Percentiles rank a stretch among this genome's conserved stretches.
phyloP scores from a whole-genome alignment of 2,329 filamentous ascomycete genomes.

The Diaporthe australafricana region DNA sequence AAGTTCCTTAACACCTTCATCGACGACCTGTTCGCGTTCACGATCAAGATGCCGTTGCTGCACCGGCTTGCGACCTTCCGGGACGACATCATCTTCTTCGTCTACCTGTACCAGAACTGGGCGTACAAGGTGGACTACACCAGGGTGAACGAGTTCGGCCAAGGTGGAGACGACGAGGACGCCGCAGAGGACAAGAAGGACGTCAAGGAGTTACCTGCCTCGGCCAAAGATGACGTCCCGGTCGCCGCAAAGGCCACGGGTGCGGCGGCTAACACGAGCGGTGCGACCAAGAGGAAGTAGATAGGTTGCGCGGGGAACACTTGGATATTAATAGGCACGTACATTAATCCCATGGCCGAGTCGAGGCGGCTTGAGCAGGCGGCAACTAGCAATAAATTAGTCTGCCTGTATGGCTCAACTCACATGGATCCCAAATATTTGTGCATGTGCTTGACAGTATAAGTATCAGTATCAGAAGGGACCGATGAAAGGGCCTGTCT shows the following conservation, averaged over 20 bases:
- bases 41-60: conserved; percentile 98
- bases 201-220: conserved; percentile 51
- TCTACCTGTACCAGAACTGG: conserved; percentile 95
- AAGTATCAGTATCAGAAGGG: no score
- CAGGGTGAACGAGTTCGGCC: conserved; percentile 96
- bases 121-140: conserved; percentile 92
- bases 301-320: conserved; percentile 6
- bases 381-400: conserved; percentile 15
- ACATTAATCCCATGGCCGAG: conserved; percentile 8
- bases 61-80: conserved; percentile 92
- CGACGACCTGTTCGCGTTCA: conserved; percentile 98
- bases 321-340: conserved; percentile 10
- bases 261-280: conserved; percentile 54
- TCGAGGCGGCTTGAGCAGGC: neutral
- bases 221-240: conserved; percentile 40
- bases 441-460: neutral
- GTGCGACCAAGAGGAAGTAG: conserved; percentile 61
- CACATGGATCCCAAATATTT: neutral
- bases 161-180: conserved; percentile 92
- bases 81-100: conserved; percentile 98
- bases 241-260: conserved; percentile 57
- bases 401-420: neutral
- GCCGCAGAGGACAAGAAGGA: conserved; percentile 58
- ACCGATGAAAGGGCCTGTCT: neutral
- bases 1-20: conserved; percentile 99